A percentile compares a stretch with the other conserved stretches of the same genome.
phyloP scores from a whole-genome alignment of 495 filamentous ascomycete species.

The Bathelium albidoporum region DNA sequence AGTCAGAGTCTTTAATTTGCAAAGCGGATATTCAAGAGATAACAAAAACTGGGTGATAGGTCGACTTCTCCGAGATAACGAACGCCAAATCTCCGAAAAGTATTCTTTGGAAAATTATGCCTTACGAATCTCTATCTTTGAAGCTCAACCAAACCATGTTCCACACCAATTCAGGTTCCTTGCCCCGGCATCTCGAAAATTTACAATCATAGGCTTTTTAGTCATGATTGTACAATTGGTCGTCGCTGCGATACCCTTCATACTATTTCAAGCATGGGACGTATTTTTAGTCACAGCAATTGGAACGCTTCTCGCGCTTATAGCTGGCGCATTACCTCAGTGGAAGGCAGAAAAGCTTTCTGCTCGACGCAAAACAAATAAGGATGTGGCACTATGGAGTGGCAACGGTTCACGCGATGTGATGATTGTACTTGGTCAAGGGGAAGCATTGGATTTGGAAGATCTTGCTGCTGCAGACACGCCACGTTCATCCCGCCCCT shows the following conservation, averaged over 20 bases:
- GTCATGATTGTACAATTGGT: neutral
- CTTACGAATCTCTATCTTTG: neutral
- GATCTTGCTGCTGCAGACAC: constrained; percentile 5
- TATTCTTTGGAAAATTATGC: neutral
- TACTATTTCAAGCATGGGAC: neutral
- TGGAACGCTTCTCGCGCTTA: constrained; percentile 19
- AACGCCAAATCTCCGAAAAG: neutral
- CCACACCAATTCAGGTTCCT: neutral
- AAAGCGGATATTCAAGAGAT: neutral
- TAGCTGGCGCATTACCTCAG: constrained; percentile 26
- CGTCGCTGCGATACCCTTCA: neutral
- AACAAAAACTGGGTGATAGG: constrained; percentile 3
- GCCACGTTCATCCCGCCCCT: neutral
- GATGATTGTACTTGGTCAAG: constrained; percentile 2
- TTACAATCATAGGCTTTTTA: neutral
- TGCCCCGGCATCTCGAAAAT: neutral
- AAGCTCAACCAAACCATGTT: neutral
- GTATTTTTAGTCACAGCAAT: constrained; percentile 5
- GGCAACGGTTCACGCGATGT: constrained; percentile 8
- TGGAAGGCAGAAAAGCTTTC: constrained; percentile 13
- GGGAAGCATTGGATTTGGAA: constrained; percentile 4
- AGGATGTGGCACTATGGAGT: constrained; percentile 6
- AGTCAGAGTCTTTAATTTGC: neutral
- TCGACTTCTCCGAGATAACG: neutral
- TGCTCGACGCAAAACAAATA: neutral